Evolutionary conservation across 2,329 filamentous ascomycete species (phyloP), one percentile per base, ranked within the genome.

Genomic region (Colletotrichum orchidophilum): DNA sequence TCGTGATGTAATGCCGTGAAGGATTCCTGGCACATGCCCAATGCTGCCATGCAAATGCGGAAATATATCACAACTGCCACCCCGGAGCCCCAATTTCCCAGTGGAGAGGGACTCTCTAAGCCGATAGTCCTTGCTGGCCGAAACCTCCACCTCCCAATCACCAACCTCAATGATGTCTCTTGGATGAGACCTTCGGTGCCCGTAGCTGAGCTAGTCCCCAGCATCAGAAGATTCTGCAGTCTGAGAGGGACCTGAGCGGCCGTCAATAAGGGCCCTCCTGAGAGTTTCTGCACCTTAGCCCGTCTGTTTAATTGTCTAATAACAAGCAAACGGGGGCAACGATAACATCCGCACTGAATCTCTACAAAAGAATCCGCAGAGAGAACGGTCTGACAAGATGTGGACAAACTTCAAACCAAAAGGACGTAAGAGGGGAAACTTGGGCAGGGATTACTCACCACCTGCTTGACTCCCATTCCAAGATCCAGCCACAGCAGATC

Each of bases 401-500:
- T 39, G 52, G 52, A 33, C 35, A 65, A 61, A 24, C 29, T 57
- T 39, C 58, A 26, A 49, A 54, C 18, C 18, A 52, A 26, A 31
- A 61, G 33, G 29, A 27, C 50, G 29, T 8, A 31, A 54, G 35
- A 50, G 55, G 24, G 26, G 3, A 63, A 60, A 33, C 35, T 66
- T 35, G 57, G 46, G 13, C 27, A 24, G 18, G 52, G 57, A 21
- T 61, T 33, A 79, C 92, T 88, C 85, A 95, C 93, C 92, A 94
- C 83, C 90, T 85, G 74, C 88, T 89, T 61, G 86, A 85, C 78
- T 95, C 91, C 81, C 94, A 91, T 77, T 92, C 88, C 68, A 88
- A 83, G 72, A 96, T 92, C 95, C 95, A 97, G 50, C 83, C 83
- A 61, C 92, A 93, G 72, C 93, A 94, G 60, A 97, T 92, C 83